Evolutionary conservation across 768 basidiomycete species (phyloP).

Genomic region (Dioszegia crocea): DNA sequence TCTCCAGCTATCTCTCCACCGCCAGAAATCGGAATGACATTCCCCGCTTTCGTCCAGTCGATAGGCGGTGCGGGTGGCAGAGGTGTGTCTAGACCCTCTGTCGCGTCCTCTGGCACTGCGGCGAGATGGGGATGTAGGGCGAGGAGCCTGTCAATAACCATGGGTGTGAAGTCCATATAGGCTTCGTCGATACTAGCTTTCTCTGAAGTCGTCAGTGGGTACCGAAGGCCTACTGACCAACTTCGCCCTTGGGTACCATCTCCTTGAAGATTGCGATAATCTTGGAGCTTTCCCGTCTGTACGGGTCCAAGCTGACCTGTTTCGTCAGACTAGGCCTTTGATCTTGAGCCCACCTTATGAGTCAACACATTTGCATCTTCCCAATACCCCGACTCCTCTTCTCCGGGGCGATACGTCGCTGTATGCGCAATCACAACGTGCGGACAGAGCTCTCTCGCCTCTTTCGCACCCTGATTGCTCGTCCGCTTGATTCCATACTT

Average conservation of each 20-base stretch:
- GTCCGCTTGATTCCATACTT: conserved; percentile 89
- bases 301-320: conserved; percentile 63
- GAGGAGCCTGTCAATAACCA: conserved; percentile 69
- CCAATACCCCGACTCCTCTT: conserved; percentile 77
- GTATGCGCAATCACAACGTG: conserved; percentile 80
- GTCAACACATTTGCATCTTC: conserved; percentile 76
- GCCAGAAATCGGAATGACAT: conserved; percentile 34
- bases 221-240: conserved; percentile 62
- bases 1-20: neutral
- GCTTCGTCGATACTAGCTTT: conserved; percentile 97
- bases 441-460: conserved; percentile 80
- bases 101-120: conserved; percentile 63
- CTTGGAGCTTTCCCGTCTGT: conserved; percentile 82
- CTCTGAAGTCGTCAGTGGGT: too few species aligned
- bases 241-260: conserved; percentile 69
- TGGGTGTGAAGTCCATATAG: conserved; percentile 82
- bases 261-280: conserved; percentile 77
- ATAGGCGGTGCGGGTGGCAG: conserved; percentile 44
- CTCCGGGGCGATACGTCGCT: conserved; percentile 70
- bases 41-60: conserved; percentile 39
- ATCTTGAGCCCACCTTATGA: conserved; percentile 69
- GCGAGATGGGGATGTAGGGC: conserved; percentile 72
- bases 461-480: conserved; percentile 45
- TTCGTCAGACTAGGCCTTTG: neutral
- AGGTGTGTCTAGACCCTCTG: conserved; percentile 57